These are phyloP conservation scores for Xylaria curta DNA, from an alignment of 495 filamentous ascomycete species.

Conservation along the genomic window DNA sequence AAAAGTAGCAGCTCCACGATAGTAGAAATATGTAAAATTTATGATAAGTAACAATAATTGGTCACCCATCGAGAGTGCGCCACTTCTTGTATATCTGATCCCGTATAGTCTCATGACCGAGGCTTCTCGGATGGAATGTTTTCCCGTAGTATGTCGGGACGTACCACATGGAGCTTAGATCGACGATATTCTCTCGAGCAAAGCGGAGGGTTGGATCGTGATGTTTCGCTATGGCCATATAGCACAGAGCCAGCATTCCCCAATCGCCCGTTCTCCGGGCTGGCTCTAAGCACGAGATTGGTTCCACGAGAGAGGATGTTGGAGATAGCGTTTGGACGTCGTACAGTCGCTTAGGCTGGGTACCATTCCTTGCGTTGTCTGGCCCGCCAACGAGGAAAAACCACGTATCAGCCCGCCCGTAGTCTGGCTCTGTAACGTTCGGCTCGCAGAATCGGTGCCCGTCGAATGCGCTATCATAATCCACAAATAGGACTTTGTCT, in stretches of 20 bases:
- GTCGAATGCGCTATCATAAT: conserved; percentile 49
- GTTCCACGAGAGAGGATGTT: conserved; percentile 41
- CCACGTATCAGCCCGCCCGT: conserved; percentile 49
- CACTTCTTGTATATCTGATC: conserved; percentile 46
- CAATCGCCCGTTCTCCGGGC: conserved; percentile 44
- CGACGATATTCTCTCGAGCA: conserved; percentile 31
- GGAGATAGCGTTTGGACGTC: conserved; percentile 28
- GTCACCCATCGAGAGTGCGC: conserved; percentile 25
- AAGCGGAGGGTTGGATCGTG: conserved; percentile 38
- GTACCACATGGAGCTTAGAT: conserved; percentile 48
- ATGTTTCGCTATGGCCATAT: conserved; percentile 47
- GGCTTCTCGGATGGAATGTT: conserved; percentile 50
- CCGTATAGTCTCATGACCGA: conserved; percentile 44
- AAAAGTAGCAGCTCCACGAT: neutral
- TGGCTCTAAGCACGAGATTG: conserved; percentile 37
- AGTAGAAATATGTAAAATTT: neutral
- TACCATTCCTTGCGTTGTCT: conserved; percentile 40
- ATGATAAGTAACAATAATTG: neutral
- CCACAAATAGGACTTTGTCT: conserved; percentile 49
- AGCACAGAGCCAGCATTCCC: conserved; percentile 48
- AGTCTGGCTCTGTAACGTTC: conserved; percentile 50
- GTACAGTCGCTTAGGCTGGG: conserved; percentile 14
- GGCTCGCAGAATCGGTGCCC: conserved; percentile 59
- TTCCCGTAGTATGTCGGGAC: conserved; percentile 54
- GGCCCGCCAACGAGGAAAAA: conserved; percentile 54